Evolutionary conservation across 2,329 filamentous ascomycete genomes (phyloP), one percentile per base, ranked within the genome.

Genomic region (Xylariales sp.): DNA sequence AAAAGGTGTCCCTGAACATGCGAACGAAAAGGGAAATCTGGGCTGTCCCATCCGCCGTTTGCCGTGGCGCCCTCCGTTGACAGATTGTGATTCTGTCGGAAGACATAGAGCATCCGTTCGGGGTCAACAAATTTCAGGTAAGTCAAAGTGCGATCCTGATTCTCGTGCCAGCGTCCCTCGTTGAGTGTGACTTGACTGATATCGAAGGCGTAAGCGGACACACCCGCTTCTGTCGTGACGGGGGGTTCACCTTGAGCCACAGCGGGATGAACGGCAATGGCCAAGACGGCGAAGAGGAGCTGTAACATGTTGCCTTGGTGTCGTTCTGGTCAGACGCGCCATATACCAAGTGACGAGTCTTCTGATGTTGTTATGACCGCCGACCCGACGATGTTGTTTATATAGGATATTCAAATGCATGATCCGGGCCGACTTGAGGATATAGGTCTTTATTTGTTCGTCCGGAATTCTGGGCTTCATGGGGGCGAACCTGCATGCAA

Each of bases 41-140:
- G 73, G 1, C 69, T 69, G 51, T 77, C 73, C 73, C 73, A 76
- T 3, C 73, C 73, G 2, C 70, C 70, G 35, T 73, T 71, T 5
- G 60, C 36, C 2, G 56, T 46, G 2, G 71, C 73, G 2, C 67
- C 68, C 3, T 69, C 60, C 7, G 71, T 75, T 3, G 64, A 66
- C 1, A 74, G 48, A 14, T 62, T 58, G 42, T 74, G 71, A 34
- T 62, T 74, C 21, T 56, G 47, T 14, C 71, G 62, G 55, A 74
- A 75, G 48, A 65, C 64, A 54, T 74, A 74, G 14, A 74, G 62
- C 2, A 74, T 54, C 1, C 71, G 62, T 14, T 74, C 64, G 0
- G 65, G 48, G 38, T 73, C 63, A 16, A 74, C 60, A 20, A 48
- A 63, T 37, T 69, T 69, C 28, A 74, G 55, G 46, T 75, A 75